Evolutionary conservation across 352 stramenopile genomes (phyloP).

Genomic region (Globisporangium camurandrum): DNA sequence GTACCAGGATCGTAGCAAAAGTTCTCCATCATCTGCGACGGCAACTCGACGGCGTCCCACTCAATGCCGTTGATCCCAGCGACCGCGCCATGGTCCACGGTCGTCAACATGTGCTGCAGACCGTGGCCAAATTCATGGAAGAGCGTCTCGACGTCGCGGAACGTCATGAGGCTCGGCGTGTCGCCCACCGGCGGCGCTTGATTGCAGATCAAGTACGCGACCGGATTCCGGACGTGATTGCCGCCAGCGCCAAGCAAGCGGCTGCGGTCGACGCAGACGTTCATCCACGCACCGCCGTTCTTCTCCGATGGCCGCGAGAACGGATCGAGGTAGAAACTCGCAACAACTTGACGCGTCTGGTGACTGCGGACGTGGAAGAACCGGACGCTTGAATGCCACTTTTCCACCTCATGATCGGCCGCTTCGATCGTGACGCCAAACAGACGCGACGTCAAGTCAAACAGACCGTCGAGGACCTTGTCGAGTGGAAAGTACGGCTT

Average conservation of each 20-base stretch:
- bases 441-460: slow-evolving; percentile 89
- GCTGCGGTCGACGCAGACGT: slow-evolving; percentile 92
- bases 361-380: slow-evolving; percentile 92
- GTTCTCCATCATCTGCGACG: slow-evolving; percentile 99
- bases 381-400: slow-evolving; percentile 94
- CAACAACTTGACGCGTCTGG: slow-evolving; percentile 83
- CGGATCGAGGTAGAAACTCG: slow-evolving; percentile 96
- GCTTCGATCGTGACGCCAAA: slow-evolving; percentile 93
- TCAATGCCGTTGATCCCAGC: slow-evolving; percentile 97
- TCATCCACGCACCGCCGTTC: slow-evolving; percentile 98
- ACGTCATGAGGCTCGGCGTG: slow-evolving; percentile 97
- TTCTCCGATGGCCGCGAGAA: slow-evolving; percentile 97
- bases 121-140: slow-evolving; percentile 97
- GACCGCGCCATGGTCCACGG: slow-evolving; percentile 91
- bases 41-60: slow-evolving; percentile 98
- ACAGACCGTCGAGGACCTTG: slow-evolving; percentile 94
- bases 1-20: slow-evolving; percentile 93
- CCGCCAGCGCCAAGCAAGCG: slow-evolving; percentile 66
- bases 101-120: slow-evolving; percentile 98
- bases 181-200: slow-evolving; percentile 89
- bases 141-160: slow-evolving; percentile 95
- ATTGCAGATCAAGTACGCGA: slow-evolving; percentile 98
- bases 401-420: slow-evolving; percentile 50
- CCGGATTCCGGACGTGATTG: slow-evolving; percentile 75
- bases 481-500: slow-evolving; percentile 96